phyloP scores from a whole-genome alignment of 2,329 filamentous ascomycete genomes.

The Penicillium sp. region DNA sequence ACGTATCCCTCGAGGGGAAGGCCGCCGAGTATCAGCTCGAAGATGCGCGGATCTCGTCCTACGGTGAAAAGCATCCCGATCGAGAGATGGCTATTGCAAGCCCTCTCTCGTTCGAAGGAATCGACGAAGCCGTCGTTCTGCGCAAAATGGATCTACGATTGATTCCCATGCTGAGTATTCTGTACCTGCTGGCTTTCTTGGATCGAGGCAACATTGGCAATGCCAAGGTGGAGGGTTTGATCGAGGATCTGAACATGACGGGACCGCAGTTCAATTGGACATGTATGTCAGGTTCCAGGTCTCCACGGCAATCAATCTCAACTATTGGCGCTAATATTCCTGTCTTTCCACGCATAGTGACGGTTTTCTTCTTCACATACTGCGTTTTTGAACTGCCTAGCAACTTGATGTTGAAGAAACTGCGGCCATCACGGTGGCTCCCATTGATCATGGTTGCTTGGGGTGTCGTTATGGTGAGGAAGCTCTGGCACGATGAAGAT shows the following conservation, averaged over 20 bases:
- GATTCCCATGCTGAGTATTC: conserved; percentile 23
- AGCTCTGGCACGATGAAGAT: neutral
- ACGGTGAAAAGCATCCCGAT: conserved; percentile 6
- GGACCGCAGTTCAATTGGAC: conserved; percentile 29
- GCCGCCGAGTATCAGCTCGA: conserved; percentile 7
- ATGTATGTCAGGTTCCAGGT: conserved; percentile 10
- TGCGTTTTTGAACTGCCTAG: conserved; percentile 18
- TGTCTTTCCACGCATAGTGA: conserved; percentile 14
- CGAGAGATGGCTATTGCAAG: conserved; percentile 4
- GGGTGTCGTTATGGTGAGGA: conserved; percentile 41
- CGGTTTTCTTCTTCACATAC: conserved; percentile 27
- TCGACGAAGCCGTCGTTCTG: conserved; percentile 18
- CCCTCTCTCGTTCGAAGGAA: conserved; percentile 4
- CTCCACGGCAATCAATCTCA: too few relatives aligned
- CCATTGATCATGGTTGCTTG: conserved; percentile 35
- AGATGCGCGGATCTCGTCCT: neutral
- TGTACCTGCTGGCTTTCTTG: conserved; percentile 29
- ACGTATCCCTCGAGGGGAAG: conserved; percentile 8
- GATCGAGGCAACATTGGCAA: conserved; percentile 34
- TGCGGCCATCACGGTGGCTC: conserved; percentile 26
- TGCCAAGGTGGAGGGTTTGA: conserved; percentile 29
- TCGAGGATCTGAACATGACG: conserved; percentile 25
- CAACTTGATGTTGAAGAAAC: conserved; percentile 18
- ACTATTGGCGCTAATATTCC: too few relatives aligned
- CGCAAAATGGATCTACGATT: conserved; percentile 26